Base-by-base conservation (phyloP, 352 stramenopile species). In the Globisporangium acanthophoron region DNA sequence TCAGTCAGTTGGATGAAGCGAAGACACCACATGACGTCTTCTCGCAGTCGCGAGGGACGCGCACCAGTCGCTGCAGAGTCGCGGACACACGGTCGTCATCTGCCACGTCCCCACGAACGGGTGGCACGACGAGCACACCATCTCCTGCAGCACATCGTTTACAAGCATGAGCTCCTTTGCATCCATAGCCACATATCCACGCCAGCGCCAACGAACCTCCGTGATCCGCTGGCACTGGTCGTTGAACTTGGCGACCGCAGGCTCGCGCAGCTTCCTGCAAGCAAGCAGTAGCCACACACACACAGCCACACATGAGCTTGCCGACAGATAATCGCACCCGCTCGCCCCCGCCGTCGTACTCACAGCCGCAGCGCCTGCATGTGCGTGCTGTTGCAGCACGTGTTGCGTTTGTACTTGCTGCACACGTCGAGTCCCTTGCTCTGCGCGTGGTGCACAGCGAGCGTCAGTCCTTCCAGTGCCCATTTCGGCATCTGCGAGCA, bases 331-430 rank as follows among this genome's bases (percentile, higher is more conserved):
- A 18, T n/a, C 13, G 16, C 41, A 29, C 6, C n/a, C 20, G 20
- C 43, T 5, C 20, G 6, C 43, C n/a, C 3, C 35, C 12, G 8
- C 11, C 2, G 8, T 35, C 8, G 31, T 35, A 31, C 44, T 15
- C 70, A 91, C 81, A 88, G 60, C 37, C 80, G 76, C 21, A 94
- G 65, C 55, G 80, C 52, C 41, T 85, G 64, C 16, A 58, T 64
- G 60, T 94, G 85, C n/a, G 73, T 84, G 61, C 69, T 74, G 49
- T 91, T 86, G 60, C 85, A 94, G 72, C 85, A 91, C 59, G 82
- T 92, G 69, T 80, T 91, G 58, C 85, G 78, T 40, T 63, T 64
- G 66, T 94, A 94, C 59, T 94, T 89, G 65, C 67, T 83, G 64
- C 84, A 93, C 13, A 92, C 76, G 37, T 93, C 80, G 53, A 93